A percentile compares a stretch with the other conserved stretches of the same genome.
Conservation (phyloP, 1,284 basidiomycete genomes). For the Ustilago vetiveriae region DNA sequence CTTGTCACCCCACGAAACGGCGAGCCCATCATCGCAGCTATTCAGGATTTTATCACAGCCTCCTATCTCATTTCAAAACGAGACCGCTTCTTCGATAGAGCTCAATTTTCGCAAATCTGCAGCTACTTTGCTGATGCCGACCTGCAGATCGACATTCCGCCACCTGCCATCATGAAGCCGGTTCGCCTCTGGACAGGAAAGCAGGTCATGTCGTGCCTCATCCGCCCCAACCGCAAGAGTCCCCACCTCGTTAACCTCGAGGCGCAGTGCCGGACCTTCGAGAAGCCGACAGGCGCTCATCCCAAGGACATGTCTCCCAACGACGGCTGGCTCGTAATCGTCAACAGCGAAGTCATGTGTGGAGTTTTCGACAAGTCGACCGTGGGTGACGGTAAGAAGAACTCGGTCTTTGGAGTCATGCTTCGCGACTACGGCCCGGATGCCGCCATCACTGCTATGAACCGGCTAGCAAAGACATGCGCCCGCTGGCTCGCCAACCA, state of each 20-base stretch:
- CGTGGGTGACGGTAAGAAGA: constrained; percentile 98
- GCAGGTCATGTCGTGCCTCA: constrained; percentile 94
- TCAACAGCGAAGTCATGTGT: constrained; percentile 99
- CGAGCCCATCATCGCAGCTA: constrained; percentile 66
- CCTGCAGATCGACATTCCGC: constrained; percentile 92
- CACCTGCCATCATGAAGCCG: constrained; percentile 93
- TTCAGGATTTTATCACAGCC: constrained; percentile 69
- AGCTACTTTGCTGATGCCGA: constrained; percentile 92
- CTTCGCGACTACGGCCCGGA: constrained; percentile 95
- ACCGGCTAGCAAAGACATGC: constrained; percentile 91
- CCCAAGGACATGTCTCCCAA: constrained; percentile 89
- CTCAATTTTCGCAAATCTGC: constrained; percentile 95
- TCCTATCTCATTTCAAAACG: constrained; percentile 92
- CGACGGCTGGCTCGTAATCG: constrained; percentile 96
- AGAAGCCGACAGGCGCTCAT: constrained; percentile 76
- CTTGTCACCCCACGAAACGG: constrained; percentile 75
- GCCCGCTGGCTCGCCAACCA: constrained; percentile 95
- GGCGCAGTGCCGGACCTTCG: constrained; percentile 91
- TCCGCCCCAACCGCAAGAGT: constrained; percentile 89
- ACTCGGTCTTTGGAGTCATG: constrained; percentile 97
- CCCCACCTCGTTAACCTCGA: constrained; percentile 86
- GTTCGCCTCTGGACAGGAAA: constrained; percentile 96
- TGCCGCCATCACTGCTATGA: constrained; percentile 95
- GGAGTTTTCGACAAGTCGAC: constrained; percentile 99
- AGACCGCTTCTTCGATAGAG: constrained; percentile 91